A percentile compares a stretch with the other conserved stretches of the same genome.
Conservation (phyloP, 2,329 filamentous ascomycete species). For the Pezicula neosporulosa region DNA sequence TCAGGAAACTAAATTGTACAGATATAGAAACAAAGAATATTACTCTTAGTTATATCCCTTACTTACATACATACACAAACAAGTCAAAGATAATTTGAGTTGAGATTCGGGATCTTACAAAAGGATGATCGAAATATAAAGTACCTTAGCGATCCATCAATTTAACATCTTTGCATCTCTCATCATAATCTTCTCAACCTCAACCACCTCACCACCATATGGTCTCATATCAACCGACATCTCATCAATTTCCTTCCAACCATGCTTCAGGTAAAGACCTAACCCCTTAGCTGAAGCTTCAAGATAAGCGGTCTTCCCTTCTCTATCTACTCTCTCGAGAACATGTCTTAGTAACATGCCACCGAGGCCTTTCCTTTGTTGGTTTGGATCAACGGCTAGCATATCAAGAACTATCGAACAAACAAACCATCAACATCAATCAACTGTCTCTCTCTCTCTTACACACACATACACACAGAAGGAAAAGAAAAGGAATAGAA, state of each 20-base stretch:
- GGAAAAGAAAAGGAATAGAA: neutral
- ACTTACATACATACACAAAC: too few species aligned
- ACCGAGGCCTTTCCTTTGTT: constrained; percentile 2
- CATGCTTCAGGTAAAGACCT: constrained; percentile 4
- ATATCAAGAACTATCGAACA: neutral
- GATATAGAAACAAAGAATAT: too few species aligned
- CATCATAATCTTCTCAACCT: neutral
- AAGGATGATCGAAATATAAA: too few species aligned
- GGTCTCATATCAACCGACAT: constrained; percentile 3
- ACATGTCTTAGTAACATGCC: neutral
- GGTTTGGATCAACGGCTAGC: neutral
- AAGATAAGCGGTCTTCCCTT: constrained; percentile 1
- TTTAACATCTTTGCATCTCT: neutral
- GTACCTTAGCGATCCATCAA: too few species aligned
- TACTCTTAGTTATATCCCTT: too few species aligned
- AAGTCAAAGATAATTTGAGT: too few species aligned
- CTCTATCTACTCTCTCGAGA: constrained; percentile 1
- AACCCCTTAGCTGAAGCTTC: neutral
- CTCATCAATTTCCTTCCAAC: constrained; percentile 3
- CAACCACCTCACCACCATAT: neutral
- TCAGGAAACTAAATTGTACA: too few species aligned
- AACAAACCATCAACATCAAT: neutral
- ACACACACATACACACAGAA: neutral
- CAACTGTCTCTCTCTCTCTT: too few species aligned
- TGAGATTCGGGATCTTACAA: too few species aligned